Evolutionary conservation across 2,329 filamentous ascomycete species (phyloP).

Genomic region (Ustulina deusta): DNA sequence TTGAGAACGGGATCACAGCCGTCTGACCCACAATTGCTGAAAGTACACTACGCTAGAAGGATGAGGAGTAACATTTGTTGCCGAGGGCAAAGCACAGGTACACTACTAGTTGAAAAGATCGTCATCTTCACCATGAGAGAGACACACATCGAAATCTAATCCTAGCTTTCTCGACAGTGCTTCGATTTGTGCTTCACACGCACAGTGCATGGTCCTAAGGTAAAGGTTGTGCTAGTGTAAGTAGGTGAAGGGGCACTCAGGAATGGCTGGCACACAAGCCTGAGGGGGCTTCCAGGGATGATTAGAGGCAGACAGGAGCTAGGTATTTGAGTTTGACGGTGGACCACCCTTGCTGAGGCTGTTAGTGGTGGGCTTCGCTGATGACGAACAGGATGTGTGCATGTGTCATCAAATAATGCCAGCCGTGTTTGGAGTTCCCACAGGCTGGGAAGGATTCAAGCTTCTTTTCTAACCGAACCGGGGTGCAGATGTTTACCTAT

Average conservation of each 20-base stretch:
- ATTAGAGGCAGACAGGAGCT: conserved; percentile 16
- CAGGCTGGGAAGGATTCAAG: conserved; percentile 42
- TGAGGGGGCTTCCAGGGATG: conserved; percentile 8
- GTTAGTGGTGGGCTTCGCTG: conserved; percentile 28
- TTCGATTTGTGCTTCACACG: conserved; percentile 6
- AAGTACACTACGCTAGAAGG: neutral
- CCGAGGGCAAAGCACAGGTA: conserved; percentile 18
- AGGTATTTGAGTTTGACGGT: conserved; percentile 38
- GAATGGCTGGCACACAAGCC: conserved; percentile 4
- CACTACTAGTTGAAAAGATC: conserved; percentile 7
- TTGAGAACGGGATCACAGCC: conserved; percentile 21
- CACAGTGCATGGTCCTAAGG: conserved; percentile 29
- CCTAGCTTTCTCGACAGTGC: neutral
- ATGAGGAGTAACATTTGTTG: conserved; percentile 21
- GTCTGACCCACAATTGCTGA: conserved; percentile 24
- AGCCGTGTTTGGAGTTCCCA: conserved; percentile 36
- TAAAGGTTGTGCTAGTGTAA: neutral
- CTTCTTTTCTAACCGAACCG: conserved; percentile 40
- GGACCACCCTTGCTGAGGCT: conserved; percentile 35
- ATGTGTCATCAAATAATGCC: conserved; percentile 37
- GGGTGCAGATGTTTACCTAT: conserved; percentile 34
- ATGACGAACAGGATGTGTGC: conserved; percentile 39
- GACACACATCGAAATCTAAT: conserved; percentile 1
- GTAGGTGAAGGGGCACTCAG: conserved; percentile 5
- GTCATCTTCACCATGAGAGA: conserved; percentile 9